These are phyloP conservation scores for Exobasidium cylindrosporum DNA, from an alignment of 1,284 basidiomycete genomes.

Conservation along the genomic window DNA sequence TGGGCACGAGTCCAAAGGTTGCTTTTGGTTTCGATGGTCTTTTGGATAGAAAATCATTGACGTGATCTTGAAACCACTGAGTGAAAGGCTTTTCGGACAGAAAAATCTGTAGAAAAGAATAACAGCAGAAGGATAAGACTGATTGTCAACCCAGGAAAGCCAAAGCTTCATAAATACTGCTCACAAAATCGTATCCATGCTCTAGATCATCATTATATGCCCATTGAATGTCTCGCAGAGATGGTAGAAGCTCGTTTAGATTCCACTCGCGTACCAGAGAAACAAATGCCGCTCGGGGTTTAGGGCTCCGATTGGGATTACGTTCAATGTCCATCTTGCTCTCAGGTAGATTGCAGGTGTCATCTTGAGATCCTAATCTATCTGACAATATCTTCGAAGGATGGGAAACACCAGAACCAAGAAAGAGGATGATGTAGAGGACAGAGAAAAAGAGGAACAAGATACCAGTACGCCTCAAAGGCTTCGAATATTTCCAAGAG, in stretches of 20 bases:
- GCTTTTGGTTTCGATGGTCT: background rate
- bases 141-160: too few relatives aligned
- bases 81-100: slow-evolving; percentile 11
- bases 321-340: too few relatives aligned
- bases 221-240: slow-evolving; percentile 1
- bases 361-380: too few relatives aligned
- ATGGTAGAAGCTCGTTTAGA: background rate
- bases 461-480: background rate
- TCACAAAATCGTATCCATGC: slow-evolving; percentile 7
- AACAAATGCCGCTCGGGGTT: slow-evolving; percentile 11
- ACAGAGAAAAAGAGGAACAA: background rate
- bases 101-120: slow-evolving; percentile 3
- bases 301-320: background rate
- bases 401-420: background rate
- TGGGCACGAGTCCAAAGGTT: slow-evolving; percentile 6
- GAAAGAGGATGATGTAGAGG: background rate
- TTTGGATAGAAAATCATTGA: background rate
- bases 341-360: too few relatives aligned
- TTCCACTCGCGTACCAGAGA: slow-evolving; percentile 5
- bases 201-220: slow-evolving; percentile 6
- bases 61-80: background rate
- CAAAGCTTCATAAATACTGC: too few relatives aligned
- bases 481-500: too few relatives aligned
- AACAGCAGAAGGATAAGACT: too few relatives aligned
- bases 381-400: too few relatives aligned